phyloP scores from a whole-genome alignment of 1,284 basidiomycete species.

The Trametes hirsuta region DNA sequence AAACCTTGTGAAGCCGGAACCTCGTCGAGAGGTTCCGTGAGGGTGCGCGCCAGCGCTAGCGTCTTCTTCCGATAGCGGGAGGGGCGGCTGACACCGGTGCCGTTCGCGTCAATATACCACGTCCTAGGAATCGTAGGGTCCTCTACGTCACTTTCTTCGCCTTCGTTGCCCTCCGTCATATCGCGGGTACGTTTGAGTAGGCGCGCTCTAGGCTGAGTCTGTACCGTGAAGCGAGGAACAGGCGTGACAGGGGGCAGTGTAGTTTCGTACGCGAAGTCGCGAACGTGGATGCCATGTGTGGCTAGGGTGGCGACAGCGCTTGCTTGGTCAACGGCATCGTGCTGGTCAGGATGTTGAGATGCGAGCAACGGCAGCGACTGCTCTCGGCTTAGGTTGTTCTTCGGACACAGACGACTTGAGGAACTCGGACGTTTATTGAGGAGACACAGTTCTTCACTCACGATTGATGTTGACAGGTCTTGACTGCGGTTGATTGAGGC shows the following conservation, averaged over 20 bases:
- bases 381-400: background rate
- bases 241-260: constrained; percentile 59
- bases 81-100: constrained; percentile 16
- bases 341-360: constrained; percentile 17
- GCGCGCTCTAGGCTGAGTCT: constrained; percentile 46
- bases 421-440: background rate
- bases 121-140: constrained; percentile 20
- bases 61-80: constrained; percentile 34
- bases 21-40: constrained; percentile 52
- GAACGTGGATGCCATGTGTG: constrained; percentile 61
- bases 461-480: constrained; percentile 4
- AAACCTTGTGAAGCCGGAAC: constrained; percentile 33
- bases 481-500: constrained; percentile 6
- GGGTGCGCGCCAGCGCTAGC: constrained; percentile 43
- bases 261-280: constrained; percentile 74
- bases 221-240: constrained; percentile 46
- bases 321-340: constrained; percentile 4
- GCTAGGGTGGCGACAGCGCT: constrained; percentile 33
- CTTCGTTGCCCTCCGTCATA: constrained; percentile 30
- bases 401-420: constrained; percentile 8
- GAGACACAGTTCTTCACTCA: constrained; percentile 17
- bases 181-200: constrained; percentile 42
- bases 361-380: constrained; percentile 3
- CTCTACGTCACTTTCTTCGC: constrained; percentile 31
- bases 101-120: constrained; percentile 24